Conservation (phyloP, 352 stramenopile species). For the Aphanomyces cochlioides region DNA sequence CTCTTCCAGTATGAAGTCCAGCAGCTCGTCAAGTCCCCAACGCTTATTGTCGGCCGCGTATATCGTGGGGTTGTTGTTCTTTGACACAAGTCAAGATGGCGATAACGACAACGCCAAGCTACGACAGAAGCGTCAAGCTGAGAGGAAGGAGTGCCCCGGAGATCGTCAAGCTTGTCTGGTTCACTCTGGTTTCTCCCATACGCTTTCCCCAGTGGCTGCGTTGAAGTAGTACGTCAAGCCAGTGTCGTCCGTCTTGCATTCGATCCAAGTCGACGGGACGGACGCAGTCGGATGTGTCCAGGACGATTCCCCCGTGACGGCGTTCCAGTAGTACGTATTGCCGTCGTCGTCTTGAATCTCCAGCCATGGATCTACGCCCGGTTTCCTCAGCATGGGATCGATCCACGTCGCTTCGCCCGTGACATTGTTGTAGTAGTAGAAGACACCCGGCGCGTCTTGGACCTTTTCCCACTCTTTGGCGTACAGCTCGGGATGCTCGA, state of each 20-base stretch:
- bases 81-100: no score
- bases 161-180: background rate
- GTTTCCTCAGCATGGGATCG: slow-evolving; percentile 33
- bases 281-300: slow-evolving; percentile 68
- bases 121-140: background rate
- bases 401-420: slow-evolving; percentile 70
- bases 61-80: no score
- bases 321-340: slow-evolving; percentile 79
- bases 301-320: slow-evolving; percentile 53
- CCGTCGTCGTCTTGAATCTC: slow-evolving; percentile 55
- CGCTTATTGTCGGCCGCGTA: no score
- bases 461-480: slow-evolving; percentile 18
- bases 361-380: slow-evolving; percentile 39
- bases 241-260: slow-evolving; percentile 49
- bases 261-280: slow-evolving; percentile 42
- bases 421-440: slow-evolving; percentile 67
- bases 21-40: no score
- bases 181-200: slow-evolving; percentile 45
- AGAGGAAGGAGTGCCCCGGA: background rate
- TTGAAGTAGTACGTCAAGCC: slow-evolving; percentile 81
- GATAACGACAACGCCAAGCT: no score
- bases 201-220: slow-evolving; percentile 52
- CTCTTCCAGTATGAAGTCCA: no score
- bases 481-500: slow-evolving; percentile 14
- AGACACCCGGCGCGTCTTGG: slow-evolving; percentile 38